These are phyloP conservation scores for Tylopilus rubrobrunneus DNA, from an alignment of 768 basidiomycete species.

Conservation along the genomic window DNA sequence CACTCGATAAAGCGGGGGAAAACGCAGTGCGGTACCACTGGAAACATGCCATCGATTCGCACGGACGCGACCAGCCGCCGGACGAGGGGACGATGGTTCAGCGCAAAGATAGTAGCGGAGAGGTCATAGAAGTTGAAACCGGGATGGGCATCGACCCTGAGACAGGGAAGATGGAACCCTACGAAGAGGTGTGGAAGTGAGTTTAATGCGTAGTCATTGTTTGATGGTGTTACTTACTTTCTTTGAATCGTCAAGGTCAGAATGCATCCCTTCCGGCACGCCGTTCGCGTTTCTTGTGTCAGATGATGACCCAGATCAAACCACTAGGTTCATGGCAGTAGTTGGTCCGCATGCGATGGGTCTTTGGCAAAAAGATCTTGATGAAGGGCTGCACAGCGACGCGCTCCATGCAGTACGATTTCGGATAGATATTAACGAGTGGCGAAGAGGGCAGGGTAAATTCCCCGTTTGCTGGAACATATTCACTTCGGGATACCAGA, in stretches of 20 bases:
- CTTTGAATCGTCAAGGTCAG: constrained; percentile 1
- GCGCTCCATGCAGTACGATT: constrained; percentile 7
- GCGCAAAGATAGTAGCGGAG: constrained; percentile 1
- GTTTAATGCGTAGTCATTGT: background rate
- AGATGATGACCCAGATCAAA: constrained; percentile 1
- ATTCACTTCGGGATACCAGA: constrained; percentile 9
- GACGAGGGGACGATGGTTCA: constrained; percentile 13
- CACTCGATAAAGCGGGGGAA: background rate
- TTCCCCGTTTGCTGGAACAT: background rate
- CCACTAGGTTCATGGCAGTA: constrained; percentile 19
- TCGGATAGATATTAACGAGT: background rate
- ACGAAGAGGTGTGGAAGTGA: constrained; percentile 23
- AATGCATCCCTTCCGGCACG: constrained; percentile 3
- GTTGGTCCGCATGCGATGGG: constrained; percentile 16
- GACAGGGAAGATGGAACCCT: constrained; percentile 13
- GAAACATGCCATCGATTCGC: constrained; percentile 17
- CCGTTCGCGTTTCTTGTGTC: constrained; percentile 19
- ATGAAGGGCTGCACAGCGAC: background rate
- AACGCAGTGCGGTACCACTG: constrained; percentile 12
- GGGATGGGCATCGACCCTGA: constrained; percentile 1
- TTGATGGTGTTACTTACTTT: background rate
- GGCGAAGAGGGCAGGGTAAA: background rate
- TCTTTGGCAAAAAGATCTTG: constrained; percentile 1
- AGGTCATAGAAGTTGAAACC: constrained; percentile 14
- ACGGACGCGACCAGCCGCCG: constrained; percentile 5